A percentile compares a stretch with the other conserved stretches of the same genome.
These are phyloP conservation scores for Blastomyces percursus DNA, from an alignment of 2,329 filamentous ascomycete genomes.

Conservation along the genomic window DNA sequence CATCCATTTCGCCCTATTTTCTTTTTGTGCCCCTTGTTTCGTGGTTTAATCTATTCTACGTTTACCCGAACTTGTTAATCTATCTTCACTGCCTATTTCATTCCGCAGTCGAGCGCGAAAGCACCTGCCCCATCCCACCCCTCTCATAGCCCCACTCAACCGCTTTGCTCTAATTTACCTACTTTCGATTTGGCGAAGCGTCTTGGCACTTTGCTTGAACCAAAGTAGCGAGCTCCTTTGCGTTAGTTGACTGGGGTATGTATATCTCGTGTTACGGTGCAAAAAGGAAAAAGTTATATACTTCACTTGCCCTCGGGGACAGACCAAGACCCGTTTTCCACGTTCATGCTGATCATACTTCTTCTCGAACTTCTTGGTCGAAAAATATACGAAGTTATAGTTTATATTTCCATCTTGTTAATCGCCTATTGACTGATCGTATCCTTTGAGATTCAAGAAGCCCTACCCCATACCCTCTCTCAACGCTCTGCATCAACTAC, in stretches of 20 bases:
- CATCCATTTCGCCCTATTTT: background rate
- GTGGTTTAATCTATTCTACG: background rate
- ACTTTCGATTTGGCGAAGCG: conserved; percentile 1
- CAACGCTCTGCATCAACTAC: background rate
- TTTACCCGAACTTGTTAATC: conserved; percentile 4
- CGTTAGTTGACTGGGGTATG: background rate
- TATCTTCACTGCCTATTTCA: conserved; percentile 5
- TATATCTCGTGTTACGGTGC: conserved; percentile 6
- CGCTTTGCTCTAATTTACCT: conserved; percentile 3
- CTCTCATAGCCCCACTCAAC: conserved; percentile 7
- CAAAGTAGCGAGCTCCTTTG: background rate
- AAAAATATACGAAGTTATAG: background rate
- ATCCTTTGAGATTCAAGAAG: background rate
- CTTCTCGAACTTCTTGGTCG: background rate
- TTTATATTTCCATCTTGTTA: conserved; percentile 1
- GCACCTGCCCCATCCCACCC: background rate
- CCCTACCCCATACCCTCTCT: background rate
- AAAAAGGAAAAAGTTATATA: conserved; percentile 4
- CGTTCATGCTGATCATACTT: conserved; percentile 7
- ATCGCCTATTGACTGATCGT: background rate
- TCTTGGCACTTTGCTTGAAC: conserved; percentile 6
- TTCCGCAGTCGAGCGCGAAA: background rate
- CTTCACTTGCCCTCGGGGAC: background rate
- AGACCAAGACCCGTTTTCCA: conserved; percentile 1
- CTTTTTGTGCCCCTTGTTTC: background rate